Base-by-base conservation (phyloP, 371 early-diverging fungal species). In the Mucor lusitanicus region DNA sequence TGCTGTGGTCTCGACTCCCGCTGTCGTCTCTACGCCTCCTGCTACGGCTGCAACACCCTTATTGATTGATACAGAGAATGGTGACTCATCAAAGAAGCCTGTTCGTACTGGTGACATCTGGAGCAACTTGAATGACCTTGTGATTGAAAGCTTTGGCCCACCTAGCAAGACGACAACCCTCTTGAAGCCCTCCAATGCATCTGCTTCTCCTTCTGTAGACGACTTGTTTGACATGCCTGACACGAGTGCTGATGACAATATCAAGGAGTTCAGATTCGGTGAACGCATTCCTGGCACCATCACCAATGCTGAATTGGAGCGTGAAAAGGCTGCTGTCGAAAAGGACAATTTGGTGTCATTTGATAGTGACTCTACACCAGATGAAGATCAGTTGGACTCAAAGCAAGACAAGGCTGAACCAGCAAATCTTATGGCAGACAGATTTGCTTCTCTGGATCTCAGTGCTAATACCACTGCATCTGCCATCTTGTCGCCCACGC, bases 101-200 rank as follows among this genome's bases (percentile, higher is more conserved):
- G 11, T 33, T 23, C 13, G 11, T 0, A 60, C 50, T 33, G 60
- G 66, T n/a, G 66, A 59, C 13, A 48, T 65, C 2, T 65, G 66
- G 66, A 53, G 40, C 4, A 39, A 53, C 2, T n/a, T 65, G n/a
- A n/a, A 23, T 23, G 37, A 3, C 0, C 40, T 65, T 3, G 57
- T 28, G 0, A 40, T 37, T 27, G 40, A 40, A 17, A 40, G 17
- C 17, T 40, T 17, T 32, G 25, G 8, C 3, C 28, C 3, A 1
- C 42, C n/a, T 8, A 23, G 6, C 44, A 28, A 32, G 12, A 21
- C 1, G 48, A 25, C 17, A 21, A n/a, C n/a, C n/a, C 21, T 11
- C n/a, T n/a, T 23, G 6, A 40, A 12, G 28, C 44, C 62, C 40
- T 23, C 35, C 3, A 37, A 37, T n/a, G 5, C 9, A 11, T 1